A percentile compares a stretch with the other conserved stretches of the same genome.
Evolutionary conservation across 1,139 yeast species (phyloP).

Genomic region (Saccharomyces hybrid): DNA sequence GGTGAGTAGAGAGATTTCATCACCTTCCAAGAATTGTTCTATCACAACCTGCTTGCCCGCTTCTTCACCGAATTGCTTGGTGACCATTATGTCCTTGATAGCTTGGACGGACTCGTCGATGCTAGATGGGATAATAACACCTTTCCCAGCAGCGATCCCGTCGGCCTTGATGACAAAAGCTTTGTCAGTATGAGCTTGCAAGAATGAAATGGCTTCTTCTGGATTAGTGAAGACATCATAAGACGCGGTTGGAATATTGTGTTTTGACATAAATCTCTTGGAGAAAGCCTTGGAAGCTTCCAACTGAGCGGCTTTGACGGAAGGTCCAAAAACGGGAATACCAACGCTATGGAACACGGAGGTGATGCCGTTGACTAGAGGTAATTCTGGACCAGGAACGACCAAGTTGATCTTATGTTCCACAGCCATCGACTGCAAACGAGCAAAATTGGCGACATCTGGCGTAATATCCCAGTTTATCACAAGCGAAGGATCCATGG

Average conservation of each 20-base stretch:
- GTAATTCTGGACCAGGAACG: slow-evolving; percentile 99
- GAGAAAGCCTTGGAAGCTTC: slow-evolving; percentile 97
- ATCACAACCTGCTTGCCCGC: slow-evolving; percentile 97
- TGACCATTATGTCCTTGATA: slow-evolving; percentile 82
- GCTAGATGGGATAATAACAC: slow-evolving; percentile 84
- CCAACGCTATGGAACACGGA: slow-evolving; percentile 66
- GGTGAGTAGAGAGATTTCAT: slow-evolving; percentile 88
- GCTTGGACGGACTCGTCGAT: slow-evolving; percentile 82
- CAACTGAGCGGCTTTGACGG: slow-evolving; percentile 81
- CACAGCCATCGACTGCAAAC: slow-evolving; percentile 59
- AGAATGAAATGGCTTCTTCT: slow-evolving; percentile 65
- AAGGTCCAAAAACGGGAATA: slow-evolving; percentile 94
- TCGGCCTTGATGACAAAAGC: slow-evolving; percentile 92
- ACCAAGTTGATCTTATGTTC: slow-evolving; percentile 63
- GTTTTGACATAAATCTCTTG: slow-evolving; percentile 87
- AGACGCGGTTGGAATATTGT: slow-evolving; percentile 88
- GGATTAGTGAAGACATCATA: slow-evolving; percentile 74
- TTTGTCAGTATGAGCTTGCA: slow-evolving; percentile 51
- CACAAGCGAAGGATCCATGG: slow-evolving; percentile 45
- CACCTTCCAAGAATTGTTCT: slow-evolving; percentile 95
- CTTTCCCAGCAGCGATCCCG: slow-evolving; percentile 98
- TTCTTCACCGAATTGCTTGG: slow-evolving; percentile 66
- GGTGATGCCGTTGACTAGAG: slow-evolving; percentile 88
- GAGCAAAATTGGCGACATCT: slow-evolving; percentile 52
- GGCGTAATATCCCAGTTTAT: slow-evolving; percentile 45